Evolutionary conservation across 2,329 filamentous ascomycete species (phyloP).

Genomic region (Paradendryphiella salina): DNA sequence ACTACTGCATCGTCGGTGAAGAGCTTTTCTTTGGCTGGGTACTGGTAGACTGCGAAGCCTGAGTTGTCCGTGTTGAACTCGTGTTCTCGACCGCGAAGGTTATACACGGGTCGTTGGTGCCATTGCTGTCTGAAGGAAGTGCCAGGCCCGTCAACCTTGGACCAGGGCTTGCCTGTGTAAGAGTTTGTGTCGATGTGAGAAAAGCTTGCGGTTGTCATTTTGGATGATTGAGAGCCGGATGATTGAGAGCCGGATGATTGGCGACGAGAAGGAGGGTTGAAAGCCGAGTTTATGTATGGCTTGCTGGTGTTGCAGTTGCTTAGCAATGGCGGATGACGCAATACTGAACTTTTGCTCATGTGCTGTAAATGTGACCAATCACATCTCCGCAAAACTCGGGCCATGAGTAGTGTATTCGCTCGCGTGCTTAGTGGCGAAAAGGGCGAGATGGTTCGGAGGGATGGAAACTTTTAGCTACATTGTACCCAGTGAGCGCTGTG

Average conservation of each 20-base stretch:
- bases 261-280: not conserved
- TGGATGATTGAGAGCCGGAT: slow-evolving; percentile 25
- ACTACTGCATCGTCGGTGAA: slow-evolving; percentile 62
- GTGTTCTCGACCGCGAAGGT: slow-evolving; percentile 57
- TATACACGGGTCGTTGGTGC: slow-evolving; percentile 55
- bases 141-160: slow-evolving; percentile 65
- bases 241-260: not conserved
- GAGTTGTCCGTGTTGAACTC: slow-evolving; percentile 61
- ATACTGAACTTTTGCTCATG: slow-evolving; percentile 16
- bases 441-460: not conserved
- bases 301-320: slow-evolving; percentile 26
- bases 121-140: slow-evolving; percentile 57
- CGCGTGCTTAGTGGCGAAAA: slow-evolving; percentile 8
- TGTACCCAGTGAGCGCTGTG: not conserved
- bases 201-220: slow-evolving; percentile 63
- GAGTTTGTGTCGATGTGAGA: slow-evolving; percentile 63
- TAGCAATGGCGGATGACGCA: slow-evolving; percentile 34
- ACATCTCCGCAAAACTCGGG: not conserved
- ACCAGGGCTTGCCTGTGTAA: slow-evolving; percentile 61
- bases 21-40: slow-evolving; percentile 57
- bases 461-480: too few relatives aligned
- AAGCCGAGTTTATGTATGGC: slow-evolving; percentile 13
- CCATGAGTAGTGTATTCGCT: not conserved
- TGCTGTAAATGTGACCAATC: slow-evolving; percentile 23
- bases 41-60: slow-evolving; percentile 61